Conservation (phyloP, 495 filamentous ascomycete genomes). For the Staphylotrichum longicolle region DNA sequence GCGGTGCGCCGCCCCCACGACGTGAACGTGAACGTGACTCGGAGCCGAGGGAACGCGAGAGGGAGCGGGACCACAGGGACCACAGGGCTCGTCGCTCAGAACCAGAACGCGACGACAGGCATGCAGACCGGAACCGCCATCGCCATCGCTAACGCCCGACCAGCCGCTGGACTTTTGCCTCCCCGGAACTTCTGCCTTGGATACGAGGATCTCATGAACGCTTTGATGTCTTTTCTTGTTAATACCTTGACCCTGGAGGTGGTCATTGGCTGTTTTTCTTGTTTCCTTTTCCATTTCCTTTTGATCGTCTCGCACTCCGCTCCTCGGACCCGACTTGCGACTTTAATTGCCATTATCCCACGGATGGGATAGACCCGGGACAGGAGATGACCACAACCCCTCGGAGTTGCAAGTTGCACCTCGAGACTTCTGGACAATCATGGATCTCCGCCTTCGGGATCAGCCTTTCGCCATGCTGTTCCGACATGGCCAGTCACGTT, state of each 20-base stretch:
- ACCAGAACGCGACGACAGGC: slow-evolving; percentile 32
- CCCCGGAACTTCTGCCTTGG: slow-evolving; percentile 16
- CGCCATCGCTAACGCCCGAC: slow-evolving; percentile 29
- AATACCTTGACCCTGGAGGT: slow-evolving; percentile 29
- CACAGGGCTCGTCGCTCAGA: slow-evolving; percentile 28
- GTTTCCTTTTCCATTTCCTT: slow-evolving; percentile 14
- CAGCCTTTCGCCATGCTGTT: background rate
- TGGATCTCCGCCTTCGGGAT: slow-evolving; percentile 10
- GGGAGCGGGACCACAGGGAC: slow-evolving; percentile 26
- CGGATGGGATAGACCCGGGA: slow-evolving; percentile 45
- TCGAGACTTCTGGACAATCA: slow-evolving; percentile 26
- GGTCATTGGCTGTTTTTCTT: slow-evolving; percentile 18
- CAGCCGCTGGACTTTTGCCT: slow-evolving; percentile 17
- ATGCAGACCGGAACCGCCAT: slow-evolving; percentile 30
- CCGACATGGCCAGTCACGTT: no score
- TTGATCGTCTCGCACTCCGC: background rate
- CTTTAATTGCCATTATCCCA: slow-evolving; percentile 35
- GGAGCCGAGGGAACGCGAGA: slow-evolving; percentile 40
- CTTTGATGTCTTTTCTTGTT: slow-evolving; percentile 26
- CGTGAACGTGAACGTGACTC: slow-evolving; percentile 39
- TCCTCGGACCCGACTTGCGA: slow-evolving; percentile 35
- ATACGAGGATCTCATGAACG: slow-evolving; percentile 23
- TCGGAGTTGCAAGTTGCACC: slow-evolving; percentile 49
- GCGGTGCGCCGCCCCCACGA: slow-evolving; percentile 36
- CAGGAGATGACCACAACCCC: slow-evolving; percentile 31